A percentile compares a stretch with the other conserved stretches of the same genome.
Conservation (phyloP, 1,284 basidiomycete species). For the Microbotryum violaceum region DNA sequence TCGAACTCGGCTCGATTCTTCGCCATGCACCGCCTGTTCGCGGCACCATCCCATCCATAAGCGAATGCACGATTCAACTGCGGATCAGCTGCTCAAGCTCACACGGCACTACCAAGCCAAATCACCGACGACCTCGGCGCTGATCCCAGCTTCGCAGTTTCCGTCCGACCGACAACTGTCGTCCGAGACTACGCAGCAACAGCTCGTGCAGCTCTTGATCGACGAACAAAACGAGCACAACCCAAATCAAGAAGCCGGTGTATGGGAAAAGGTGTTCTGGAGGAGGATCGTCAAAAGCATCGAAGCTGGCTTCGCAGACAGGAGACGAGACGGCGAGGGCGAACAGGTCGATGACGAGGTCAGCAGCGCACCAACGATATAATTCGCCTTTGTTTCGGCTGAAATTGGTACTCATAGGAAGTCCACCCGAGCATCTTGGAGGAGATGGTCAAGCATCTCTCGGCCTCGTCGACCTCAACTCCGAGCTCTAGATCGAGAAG, state of each 20-base stretch:
- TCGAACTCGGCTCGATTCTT: too few relatives aligned
- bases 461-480: background rate
- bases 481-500: slow-evolving; percentile 4
- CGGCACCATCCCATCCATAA: too few relatives aligned
- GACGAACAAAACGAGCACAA: background rate
- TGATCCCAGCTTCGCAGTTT: slow-evolving; percentile 19
- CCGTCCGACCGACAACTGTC: slow-evolving; percentile 6
- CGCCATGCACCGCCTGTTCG: too few relatives aligned
- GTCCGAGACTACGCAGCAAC: slow-evolving; percentile 10
- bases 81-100: background rate
- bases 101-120: slow-evolving; percentile 19
- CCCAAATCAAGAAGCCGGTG: background rate
- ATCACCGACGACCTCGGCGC: slow-evolving; percentile 12
- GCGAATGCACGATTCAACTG: too few relatives aligned
- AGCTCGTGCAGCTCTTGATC: slow-evolving; percentile 17
- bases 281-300: slow-evolving; percentile 16
- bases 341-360: slow-evolving; percentile 24
- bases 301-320: slow-evolving; percentile 18
- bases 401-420: slow-evolving; percentile 12
- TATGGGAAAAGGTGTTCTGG: slow-evolving; percentile 28
- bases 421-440: slow-evolving; percentile 22
- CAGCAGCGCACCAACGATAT: background rate
- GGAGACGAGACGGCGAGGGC: background rate
- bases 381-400: background rate
- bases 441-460: slow-evolving; percentile 15